These are phyloP conservation scores for Alternaria novae-zelandiae DNA, from an alignment of 2,329 filamentous ascomycete genomes.

Conservation along the genomic window DNA sequence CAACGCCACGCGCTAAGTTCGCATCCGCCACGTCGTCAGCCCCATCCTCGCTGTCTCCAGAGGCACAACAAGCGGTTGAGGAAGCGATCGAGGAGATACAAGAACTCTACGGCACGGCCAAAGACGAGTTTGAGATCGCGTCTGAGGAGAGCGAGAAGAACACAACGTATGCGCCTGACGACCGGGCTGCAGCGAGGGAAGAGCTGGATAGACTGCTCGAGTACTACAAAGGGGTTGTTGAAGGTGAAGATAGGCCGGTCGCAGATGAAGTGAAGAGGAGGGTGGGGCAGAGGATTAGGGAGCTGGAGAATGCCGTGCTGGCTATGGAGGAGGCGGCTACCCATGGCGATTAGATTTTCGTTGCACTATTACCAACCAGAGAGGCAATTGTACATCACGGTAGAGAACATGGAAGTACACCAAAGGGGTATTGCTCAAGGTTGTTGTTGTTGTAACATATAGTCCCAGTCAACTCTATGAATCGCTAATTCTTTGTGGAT, in stretches of 20 bases:
- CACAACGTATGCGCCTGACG: conserved; percentile 62
- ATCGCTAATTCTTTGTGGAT: background rate
- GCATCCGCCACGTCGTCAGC: conserved; percentile 9
- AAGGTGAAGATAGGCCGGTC: conserved; percentile 49
- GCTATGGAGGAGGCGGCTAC: conserved; percentile 59
- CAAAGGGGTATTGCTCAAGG: background rate
- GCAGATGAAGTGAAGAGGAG: conserved; percentile 59
- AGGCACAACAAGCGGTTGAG: conserved; percentile 34
- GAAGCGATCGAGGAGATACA: conserved; percentile 43
- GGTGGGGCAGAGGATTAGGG: conserved; percentile 59
- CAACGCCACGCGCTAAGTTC: conserved; percentile 8
- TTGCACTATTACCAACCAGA: background rate
- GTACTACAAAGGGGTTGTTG: conserved; percentile 54
- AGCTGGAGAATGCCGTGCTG: conserved; percentile 60
- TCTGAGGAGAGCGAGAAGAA: conserved; percentile 60
- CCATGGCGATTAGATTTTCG: conserved; percentile 52
- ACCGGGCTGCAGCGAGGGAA: conserved; percentile 60
- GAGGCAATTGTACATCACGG: background rate
- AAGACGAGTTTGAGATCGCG: conserved; percentile 58
- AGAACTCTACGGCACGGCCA: conserved; percentile 48
- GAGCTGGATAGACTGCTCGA: conserved; percentile 58
- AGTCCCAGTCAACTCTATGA: background rate
- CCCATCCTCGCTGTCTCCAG: conserved; percentile 20
- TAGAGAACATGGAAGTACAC: background rate
- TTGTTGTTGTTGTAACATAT: background rate